These are phyloP conservation scores for Xerocomellus chrysenteron DNA, from an alignment of 768 basidiomycete genomes.

Conservation along the genomic window DNA sequence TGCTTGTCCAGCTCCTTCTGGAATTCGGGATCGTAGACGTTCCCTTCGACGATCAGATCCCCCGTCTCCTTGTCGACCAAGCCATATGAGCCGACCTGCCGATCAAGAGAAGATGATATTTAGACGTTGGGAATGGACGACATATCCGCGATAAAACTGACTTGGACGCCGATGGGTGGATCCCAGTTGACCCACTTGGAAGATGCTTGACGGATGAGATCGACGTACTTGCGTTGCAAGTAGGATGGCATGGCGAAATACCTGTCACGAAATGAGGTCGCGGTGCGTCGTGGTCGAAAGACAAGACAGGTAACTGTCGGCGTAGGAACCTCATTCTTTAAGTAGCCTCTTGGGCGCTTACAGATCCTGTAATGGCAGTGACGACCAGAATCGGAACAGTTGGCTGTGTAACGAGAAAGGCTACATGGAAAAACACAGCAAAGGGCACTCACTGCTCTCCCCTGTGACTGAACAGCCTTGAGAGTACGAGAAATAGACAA, in stretches of 20 bases:
- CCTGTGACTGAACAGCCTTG: too few relatives aligned
- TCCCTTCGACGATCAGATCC: slow-evolving; percentile 33
- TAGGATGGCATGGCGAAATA: slow-evolving; percentile 5
- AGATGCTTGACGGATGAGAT: slow-evolving; percentile 30
- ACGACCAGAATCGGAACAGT: background rate
- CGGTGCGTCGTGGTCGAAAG: background rate
- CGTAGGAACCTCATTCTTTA: background rate
- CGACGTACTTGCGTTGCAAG: slow-evolving; percentile 34
- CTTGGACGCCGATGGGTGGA: slow-evolving; percentile 27
- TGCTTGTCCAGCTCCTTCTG: slow-evolving; percentile 19
- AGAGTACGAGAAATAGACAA: too few relatives aligned
- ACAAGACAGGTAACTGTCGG: too few relatives aligned
- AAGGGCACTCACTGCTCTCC: too few relatives aligned
- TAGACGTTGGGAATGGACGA: background rate
- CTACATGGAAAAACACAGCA: too few relatives aligned
- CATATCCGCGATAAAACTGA: slow-evolving; percentile 8
- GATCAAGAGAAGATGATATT: background rate
- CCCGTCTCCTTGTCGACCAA: slow-evolving; percentile 32
- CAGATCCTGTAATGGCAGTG: too few relatives aligned
- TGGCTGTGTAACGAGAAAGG: background rate
- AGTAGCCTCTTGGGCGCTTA: background rate
- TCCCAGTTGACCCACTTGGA: slow-evolving; percentile 42
- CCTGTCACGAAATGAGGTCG: too few relatives aligned
- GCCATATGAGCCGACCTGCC: slow-evolving; percentile 38
- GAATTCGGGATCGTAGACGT: slow-evolving; percentile 31